Conservation (phyloP, 1,284 basidiomycete species). For the Ganoderma multipileum region DNA sequence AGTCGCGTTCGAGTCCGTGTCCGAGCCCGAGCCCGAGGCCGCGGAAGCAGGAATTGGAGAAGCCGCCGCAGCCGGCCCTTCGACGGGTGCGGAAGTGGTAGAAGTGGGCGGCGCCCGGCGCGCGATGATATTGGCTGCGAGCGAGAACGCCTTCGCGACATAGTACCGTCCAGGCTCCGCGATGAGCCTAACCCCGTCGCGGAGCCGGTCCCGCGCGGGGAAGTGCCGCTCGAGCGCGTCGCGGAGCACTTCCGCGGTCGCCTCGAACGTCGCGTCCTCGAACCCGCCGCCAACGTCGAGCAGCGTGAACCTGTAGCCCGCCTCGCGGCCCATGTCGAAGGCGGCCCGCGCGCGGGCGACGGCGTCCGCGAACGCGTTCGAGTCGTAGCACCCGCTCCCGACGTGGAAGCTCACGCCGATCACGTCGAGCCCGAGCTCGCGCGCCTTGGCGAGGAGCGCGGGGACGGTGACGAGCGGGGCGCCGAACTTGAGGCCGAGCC, state of each 20-base stretch:
- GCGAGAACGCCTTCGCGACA: conserved; percentile 91
- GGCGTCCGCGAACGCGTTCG: conserved; percentile 90
- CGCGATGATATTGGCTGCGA: conserved; percentile 95
- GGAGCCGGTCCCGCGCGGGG: conserved; percentile 78
- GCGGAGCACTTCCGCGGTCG: conserved; percentile 78
- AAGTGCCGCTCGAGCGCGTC: conserved; percentile 85
- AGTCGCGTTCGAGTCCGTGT: background rate
- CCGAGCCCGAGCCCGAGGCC: background rate
- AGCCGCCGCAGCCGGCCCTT: no score
- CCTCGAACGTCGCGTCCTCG: conserved; percentile 89
- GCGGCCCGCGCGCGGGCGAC: conserved; percentile 83
- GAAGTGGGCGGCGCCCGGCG: conserved; percentile 66
- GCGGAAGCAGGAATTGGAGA: background rate
- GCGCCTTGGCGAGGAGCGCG: conserved; percentile 80
- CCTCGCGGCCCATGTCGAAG: conserved; percentile 88
- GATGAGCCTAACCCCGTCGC: conserved; percentile 81
- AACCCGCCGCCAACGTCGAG: conserved; percentile 98
- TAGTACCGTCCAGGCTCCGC: conserved; percentile 98
- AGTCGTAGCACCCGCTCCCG: conserved; percentile 96
- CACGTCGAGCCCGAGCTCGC: conserved; percentile 84
- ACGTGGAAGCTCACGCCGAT: conserved; percentile 99
- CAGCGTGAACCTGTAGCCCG: conserved; percentile 85
- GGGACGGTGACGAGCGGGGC: conserved; percentile 88
- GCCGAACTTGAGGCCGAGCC: conserved; percentile 97
- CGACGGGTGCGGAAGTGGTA: no score